Evolutionary conservation across 768 basidiomycete species (phyloP), one percentile per base, ranked within the genome.

Genomic region (Leccinum arenicola): DNA sequence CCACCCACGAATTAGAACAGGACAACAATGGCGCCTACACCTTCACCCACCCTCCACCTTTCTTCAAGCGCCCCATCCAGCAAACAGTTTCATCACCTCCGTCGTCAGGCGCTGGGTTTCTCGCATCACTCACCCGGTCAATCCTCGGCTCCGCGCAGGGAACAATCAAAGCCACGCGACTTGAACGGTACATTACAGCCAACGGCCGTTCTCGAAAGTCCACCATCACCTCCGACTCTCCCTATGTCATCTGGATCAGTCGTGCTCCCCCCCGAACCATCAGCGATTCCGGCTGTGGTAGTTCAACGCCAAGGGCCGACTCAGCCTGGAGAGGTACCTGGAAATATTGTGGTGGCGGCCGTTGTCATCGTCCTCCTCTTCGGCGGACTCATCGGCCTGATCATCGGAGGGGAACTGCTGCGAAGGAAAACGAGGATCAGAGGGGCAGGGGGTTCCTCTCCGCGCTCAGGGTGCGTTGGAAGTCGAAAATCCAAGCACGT

Each of bases 391-490:
- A 29, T 73, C 10, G 65, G 71, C 33, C 36, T 73, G 56, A 48
- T 68, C n/a, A 6, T 68, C 14, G 73, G 62, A 52, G 73, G 73
- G 12, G 64, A 63, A 55, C 51, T 65, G 29, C 21, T 73, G 43
- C 72, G 70, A 58, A 61, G 66, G 55, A 57, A 40, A 43, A 38
- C 59, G 43, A 66, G 29, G 49, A 25, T 31, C 25, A 35, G 50
- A 12, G 35, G 11, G 2, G n/a, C 36, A 35, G n/a, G 9, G 2
- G 25, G 6, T 11, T 31, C 38, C 11, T n/a, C 56, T 25, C 50
- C 40, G 1, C 27, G 33, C 6, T 45, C 60, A 25, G 38, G 29
- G 38, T 49, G 51, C 10, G 19, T 36, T 19, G 45, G 61, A 55
- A 35, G 48, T 49, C 56, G 54, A 38, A 64, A 62, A 45, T 52